Evolutionary conservation across 1,284 basidiomycete species (phyloP), one percentile per base, ranked within the genome.

Genomic region (Trichosporon sp.): DNA sequence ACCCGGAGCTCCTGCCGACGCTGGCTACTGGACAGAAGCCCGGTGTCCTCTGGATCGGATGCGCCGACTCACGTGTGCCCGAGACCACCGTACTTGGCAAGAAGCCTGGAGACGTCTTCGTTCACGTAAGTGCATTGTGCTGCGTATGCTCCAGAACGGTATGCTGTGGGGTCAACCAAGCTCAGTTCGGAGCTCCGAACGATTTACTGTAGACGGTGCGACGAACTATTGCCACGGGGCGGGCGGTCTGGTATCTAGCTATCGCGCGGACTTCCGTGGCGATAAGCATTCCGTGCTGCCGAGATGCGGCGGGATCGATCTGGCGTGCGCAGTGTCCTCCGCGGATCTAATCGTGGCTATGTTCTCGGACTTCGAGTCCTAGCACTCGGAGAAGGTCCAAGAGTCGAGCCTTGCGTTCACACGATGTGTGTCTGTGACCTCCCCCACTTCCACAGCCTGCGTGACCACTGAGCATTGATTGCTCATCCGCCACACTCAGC

Each of bases 31-130:
- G 78, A 4, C 83, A 84, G 77, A 78, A 76, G 16, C 83, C 83
- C 37, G 76, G 76, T 37, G 76, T 83, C 66, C 77, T 84, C 35
- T 84, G 83, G 83, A 79, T 84, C 35, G 83, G 83, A 56, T 84
- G 83, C 75, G 78, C 81, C 65, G 83, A 84, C 76, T 83, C 81
- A 12, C 78, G 83, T 68, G 81, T 83, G 12, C 81, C 83, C 43
- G 83, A 84, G 73, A 80, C 77, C 32, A 77, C 79, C 65, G 74
- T 84, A 66, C 75, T 81, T 66, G 78, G 72, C 59, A 76, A 78
- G 26, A 79, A 86, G 71, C 90, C 90, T 0, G 90, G 90, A 67
- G 90, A 90, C 65, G 87, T 91, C 71, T 91, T 91, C 77, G 89
- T 90, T 37, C 88, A 90, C 79, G 80, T 81, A 40, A 76, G 79